Evolutionary conservation across 768 basidiomycete genomes (phyloP).

Genomic region (Glaciozyma martinii): DNA sequence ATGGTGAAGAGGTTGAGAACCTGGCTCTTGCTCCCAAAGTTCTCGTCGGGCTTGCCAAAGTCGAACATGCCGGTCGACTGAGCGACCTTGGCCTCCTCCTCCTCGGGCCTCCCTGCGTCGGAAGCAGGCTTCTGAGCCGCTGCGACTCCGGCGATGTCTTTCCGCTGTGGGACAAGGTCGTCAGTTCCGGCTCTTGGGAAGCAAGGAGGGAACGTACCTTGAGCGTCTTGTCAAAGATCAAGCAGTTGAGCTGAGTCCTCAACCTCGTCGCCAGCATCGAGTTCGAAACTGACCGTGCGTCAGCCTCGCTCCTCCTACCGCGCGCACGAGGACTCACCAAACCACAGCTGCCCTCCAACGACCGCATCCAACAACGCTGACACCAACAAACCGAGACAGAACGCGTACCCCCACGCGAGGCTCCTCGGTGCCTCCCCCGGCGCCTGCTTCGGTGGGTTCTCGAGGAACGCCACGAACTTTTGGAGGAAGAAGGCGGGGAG

Average conservation of each 20-base stretch:
- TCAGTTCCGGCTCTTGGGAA: not conserved
- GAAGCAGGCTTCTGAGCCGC: not conserved
- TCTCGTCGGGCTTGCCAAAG: not conserved
- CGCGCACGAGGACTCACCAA: slow-evolving; percentile 7
- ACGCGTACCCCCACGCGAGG: slow-evolving; percentile 24
- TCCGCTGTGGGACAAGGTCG: slow-evolving; percentile 4
- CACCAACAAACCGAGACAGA: slow-evolving; percentile 26
- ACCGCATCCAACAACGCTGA: slow-evolving; percentile 23
- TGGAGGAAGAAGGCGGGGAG: slow-evolving; percentile 36
- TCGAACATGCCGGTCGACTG: not conserved
- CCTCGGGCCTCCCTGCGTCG: slow-evolving; percentile 32
- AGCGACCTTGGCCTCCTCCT: slow-evolving; percentile 20
- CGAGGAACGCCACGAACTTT: slow-evolving; percentile 30
- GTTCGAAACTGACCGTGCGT: slow-evolving; percentile 11
- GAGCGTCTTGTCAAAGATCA: slow-evolving; percentile 35
- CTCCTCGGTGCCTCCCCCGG: not conserved
- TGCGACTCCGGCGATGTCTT: slow-evolving; percentile 27
- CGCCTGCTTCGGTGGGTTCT: slow-evolving; percentile 3
- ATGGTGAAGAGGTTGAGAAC: slow-evolving; percentile 31
- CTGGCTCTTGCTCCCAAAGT: slow-evolving; percentile 1
- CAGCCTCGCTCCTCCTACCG: not conserved
- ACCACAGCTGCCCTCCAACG: slow-evolving; percentile 28
- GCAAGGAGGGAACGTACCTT: not conserved
- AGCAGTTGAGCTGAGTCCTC: slow-evolving; percentile 33
- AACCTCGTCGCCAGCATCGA: slow-evolving; percentile 28